These are phyloP conservation scores for Tuber indicum DNA, from an alignment of 495 filamentous ascomycete species.

Conservation along the genomic window DNA sequence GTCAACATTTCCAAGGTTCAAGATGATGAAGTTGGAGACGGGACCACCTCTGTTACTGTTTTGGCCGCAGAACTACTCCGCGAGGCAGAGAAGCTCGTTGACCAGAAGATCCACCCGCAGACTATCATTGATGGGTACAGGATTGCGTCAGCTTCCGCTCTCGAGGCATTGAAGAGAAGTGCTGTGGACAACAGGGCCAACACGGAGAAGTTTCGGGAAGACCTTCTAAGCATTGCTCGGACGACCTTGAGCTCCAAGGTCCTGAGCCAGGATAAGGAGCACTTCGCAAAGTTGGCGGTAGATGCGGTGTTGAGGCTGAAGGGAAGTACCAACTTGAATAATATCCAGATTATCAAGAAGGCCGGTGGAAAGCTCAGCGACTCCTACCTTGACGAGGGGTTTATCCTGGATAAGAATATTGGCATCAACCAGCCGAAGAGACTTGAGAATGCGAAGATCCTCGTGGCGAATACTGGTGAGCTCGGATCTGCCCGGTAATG, in stretches of 20 bases:
- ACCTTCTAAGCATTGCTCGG: constrained; percentile 81
- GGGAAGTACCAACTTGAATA: constrained; percentile 87
- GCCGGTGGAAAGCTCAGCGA: constrained; percentile 94
- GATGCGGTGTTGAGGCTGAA: constrained; percentile 87
- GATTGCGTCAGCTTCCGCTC: constrained; percentile 84
- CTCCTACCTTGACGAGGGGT: constrained; percentile 95
- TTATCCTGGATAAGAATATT: constrained; percentile 97
- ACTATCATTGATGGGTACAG: constrained; percentile 99
- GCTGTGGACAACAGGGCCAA: constrained; percentile 86
- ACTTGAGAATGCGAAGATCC: constrained; percentile 94
- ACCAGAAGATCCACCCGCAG: constrained; percentile 97
- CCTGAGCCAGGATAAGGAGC: constrained; percentile 82
- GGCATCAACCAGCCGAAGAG: constrained; percentile 97
- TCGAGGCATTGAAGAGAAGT: constrained; percentile 70
- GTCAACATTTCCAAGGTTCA: constrained; percentile 99
- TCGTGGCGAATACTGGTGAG: constrained; percentile 77
- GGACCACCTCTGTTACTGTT: constrained; percentile 86
- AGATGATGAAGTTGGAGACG: constrained; percentile 96
- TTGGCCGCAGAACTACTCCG: constrained; percentile 90
- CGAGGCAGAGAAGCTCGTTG: constrained; percentile 93
- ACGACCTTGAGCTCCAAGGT: constrained; percentile 99
- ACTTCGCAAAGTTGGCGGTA: constrained; percentile 85
- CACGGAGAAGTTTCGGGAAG: constrained; percentile 73
- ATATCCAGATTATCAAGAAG: constrained; percentile 99
- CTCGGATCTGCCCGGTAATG: background rate